Percentiles rank a stretch among this genome's conserved stretches.
phyloP scores from a whole-genome alignment of 2,329 filamentous ascomycete species.

The Paracamarosporium sp. region DNA sequence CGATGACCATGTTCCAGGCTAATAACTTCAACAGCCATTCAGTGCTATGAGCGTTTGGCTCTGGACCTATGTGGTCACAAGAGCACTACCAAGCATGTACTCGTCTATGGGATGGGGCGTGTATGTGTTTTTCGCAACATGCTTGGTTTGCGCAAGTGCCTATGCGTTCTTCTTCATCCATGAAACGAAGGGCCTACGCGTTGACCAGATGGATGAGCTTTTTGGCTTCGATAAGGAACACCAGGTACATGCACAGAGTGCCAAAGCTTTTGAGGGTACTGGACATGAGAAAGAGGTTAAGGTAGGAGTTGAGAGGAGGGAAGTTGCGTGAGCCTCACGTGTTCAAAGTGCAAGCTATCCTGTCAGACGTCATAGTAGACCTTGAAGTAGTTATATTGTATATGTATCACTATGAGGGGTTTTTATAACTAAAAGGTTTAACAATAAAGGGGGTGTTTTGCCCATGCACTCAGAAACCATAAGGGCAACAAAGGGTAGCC shows the following conservation, averaged over 20 bases:
- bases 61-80: constrained; percentile 49
- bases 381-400: too few relatives aligned
- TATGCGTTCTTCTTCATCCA: constrained; percentile 51
- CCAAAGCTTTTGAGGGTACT: constrained; percentile 10
- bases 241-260: neutral
- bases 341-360: too few relatives aligned
- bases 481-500: too few relatives aligned
- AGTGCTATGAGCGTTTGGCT: constrained; percentile 47
- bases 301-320: constrained; percentile 14
- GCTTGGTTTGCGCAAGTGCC: constrained; percentile 39
- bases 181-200: constrained; percentile 47
- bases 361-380: neutral
- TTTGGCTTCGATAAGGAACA: constrained; percentile 39
- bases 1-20: neutral
- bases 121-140: constrained; percentile 32
- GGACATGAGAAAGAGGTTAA: neutral
- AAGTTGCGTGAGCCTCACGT: constrained; percentile 17
- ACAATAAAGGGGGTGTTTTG: too few relatives aligned
- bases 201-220: constrained; percentile 48
- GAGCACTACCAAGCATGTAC: constrained; percentile 50
- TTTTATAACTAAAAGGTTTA: too few relatives aligned
- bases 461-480: too few relatives aligned
- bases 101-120: constrained; percentile 48
- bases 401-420: too few relatives aligned
- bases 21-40: constrained; percentile 25